Base-by-base conservation (phyloP, 2,329 filamentous ascomycete species). In the Cadophora gregata region DNA sequence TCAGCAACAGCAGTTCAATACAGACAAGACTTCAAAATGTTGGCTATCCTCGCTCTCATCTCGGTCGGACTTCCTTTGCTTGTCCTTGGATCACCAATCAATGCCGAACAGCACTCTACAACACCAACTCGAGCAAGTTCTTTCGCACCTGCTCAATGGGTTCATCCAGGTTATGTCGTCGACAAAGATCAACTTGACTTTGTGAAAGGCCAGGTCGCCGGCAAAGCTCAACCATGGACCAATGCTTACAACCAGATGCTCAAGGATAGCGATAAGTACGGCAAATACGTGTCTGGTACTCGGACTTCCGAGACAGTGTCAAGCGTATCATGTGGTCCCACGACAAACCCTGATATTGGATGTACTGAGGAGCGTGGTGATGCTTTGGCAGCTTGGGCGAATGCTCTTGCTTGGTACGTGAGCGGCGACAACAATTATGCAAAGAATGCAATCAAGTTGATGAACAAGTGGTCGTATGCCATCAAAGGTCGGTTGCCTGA, bases 341-440 rank as follows among this genome's bases (percentile, higher is more conserved):
- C 68, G 14, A 74, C 74, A 12, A 74, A 66, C 7, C 75, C 75
- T 1, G 69, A 76, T 58, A 68, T 73, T 27, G 72, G 72, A 45
- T 77, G 75, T 62, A 65, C 66, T 12, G 70, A 70, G 31, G 75
- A 77, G 64, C 70, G 75, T 31, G 66, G 72, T 25, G 75, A 76
- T 65, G 72, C 74, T 0, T 68, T 77, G 48, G 71, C 73, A 31
- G 74, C 75, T 21, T 77, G 74, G 63, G 68, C 67, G 8, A 76
- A 74, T 63, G 70, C 75, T 8, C 67, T 76, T 31, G 75, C 74
- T 10, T 76, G 72, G 69, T 69, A 64, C 29, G 65, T 75, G 31
- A 72, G 66, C 6, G 73, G 72, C 5, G 62, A 65, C 8, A 33
- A 67, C 19, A 31, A 21, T n/a, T 76, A 75, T 55, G 75, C 75